A percentile compares a stretch with the other conserved stretches of the same genome.
phyloP scores from a whole-genome alignment of 345 rosid species.

The Melaleuca alternifolia region DNA sequence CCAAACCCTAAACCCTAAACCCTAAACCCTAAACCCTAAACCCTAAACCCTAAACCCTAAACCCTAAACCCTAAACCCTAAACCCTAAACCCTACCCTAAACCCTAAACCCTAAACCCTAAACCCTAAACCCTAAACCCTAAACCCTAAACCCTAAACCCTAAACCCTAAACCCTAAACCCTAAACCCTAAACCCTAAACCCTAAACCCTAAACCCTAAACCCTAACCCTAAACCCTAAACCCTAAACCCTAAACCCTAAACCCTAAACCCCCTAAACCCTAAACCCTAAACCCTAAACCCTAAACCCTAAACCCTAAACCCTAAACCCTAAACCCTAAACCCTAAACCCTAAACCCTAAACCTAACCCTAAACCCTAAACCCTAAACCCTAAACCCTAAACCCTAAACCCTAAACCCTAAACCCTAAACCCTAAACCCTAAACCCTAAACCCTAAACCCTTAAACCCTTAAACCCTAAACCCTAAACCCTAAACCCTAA shows the following conservation, averaged over 20 bases:
- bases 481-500: constrained; percentile 11
- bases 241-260: background rate
- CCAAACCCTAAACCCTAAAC: background rate
- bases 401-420: constrained; percentile 9
- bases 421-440: constrained; percentile 16
- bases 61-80: background rate
- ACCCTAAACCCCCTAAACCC: background rate
- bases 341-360: background rate
- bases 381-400: constrained; percentile 11
- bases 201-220: background rate
- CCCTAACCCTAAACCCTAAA: background rate
- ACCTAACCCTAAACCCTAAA: constrained; percentile 3
- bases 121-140: background rate
- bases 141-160: background rate
- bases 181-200: background rate
- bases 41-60: background rate
- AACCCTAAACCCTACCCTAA: background rate
- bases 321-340: background rate
- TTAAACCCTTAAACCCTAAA: background rate
- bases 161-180: background rate
- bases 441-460: constrained; percentile 1
- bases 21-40: background rate
- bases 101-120: background rate
- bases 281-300: background rate
- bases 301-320: background rate